These are phyloP conservation scores for Venturia oleaginea DNA, from an alignment of 2,329 filamentous ascomycete species.

Conservation along the genomic window DNA sequence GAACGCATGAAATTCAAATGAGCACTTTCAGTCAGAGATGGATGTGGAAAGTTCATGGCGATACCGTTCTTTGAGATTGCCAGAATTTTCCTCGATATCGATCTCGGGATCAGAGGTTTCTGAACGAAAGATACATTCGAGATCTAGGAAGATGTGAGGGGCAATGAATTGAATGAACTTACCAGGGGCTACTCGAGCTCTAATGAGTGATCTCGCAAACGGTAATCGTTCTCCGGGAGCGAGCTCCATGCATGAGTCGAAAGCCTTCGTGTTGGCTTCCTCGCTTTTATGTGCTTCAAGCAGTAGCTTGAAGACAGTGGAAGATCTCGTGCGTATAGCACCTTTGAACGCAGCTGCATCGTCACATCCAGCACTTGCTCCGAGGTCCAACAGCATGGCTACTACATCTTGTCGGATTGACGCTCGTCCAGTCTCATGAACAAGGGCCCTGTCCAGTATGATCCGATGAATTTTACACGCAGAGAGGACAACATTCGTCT, in stretches of 20 bases:
- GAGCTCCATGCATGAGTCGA: background rate
- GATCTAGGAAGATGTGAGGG: no score
- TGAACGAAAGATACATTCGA: no score
- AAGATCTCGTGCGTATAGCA: background rate
- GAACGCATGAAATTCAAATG: no score
- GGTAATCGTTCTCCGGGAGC: background rate
- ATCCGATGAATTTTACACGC: background rate
- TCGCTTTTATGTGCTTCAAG: background rate
- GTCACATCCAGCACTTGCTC: background rate
- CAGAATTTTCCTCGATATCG: no score
- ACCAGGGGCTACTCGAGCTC: background rate
- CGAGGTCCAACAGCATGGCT: background rate
- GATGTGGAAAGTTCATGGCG: no score
- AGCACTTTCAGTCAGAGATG: no score
- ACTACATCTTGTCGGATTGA: background rate
- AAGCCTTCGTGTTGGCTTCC: background rate
- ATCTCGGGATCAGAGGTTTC: no score
- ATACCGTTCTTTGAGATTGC: no score
- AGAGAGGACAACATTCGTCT: background rate
- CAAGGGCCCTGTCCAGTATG: constrained; percentile 6
- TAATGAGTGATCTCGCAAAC: background rate
- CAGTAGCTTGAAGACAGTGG: background rate
- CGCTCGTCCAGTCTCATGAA: constrained; percentile 7
- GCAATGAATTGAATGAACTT: no score
- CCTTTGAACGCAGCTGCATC: background rate